These are phyloP conservation scores for Sisymbrium irio DNA, from an alignment of 345 rosid species.

Conservation along the genomic window DNA sequence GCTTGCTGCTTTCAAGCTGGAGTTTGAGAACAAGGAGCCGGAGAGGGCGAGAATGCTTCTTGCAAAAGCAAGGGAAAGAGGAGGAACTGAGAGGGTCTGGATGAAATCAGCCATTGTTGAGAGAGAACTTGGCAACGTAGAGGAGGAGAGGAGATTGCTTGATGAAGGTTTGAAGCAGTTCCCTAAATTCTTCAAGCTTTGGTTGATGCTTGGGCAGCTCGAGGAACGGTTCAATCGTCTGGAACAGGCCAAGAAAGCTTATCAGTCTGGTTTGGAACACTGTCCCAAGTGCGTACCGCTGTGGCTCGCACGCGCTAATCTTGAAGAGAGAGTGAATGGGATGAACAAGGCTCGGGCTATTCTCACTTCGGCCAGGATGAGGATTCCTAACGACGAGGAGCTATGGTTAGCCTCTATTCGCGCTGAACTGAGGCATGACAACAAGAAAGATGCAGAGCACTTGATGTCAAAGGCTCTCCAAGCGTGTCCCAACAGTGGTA, in stretches of 20 bases:
- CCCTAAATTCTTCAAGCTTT: constrained; percentile 78
- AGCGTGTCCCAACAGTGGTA: constrained; percentile 89
- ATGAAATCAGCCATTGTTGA: constrained; percentile 97
- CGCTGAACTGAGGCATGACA: constrained; percentile 70
- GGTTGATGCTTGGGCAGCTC: constrained; percentile 97
- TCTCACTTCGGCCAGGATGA: constrained; percentile 76
- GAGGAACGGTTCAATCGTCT: constrained; percentile 65
- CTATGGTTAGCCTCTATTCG: constrained; percentile 95
- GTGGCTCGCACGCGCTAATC: constrained; percentile 77
- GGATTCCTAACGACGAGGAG: constrained; percentile 69
- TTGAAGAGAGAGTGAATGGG: constrained; percentile 78
- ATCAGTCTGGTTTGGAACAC: constrained; percentile 62
- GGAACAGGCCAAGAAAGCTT: constrained; percentile 67
- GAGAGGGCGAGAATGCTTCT: constrained; percentile 95
- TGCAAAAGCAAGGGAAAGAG: constrained; percentile 91
- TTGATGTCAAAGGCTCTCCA: constrained; percentile 95
- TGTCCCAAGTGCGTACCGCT: constrained; percentile 66
- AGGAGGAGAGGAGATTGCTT: constrained; percentile 77
- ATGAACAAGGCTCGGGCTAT: constrained; percentile 79
- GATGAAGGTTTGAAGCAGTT: constrained; percentile 80
- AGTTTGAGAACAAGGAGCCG: constrained; percentile 94
- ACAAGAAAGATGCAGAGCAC: constrained; percentile 73
- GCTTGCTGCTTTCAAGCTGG: constrained; percentile 98
- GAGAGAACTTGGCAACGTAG: constrained; percentile 74
- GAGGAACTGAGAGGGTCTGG: constrained; percentile 97